These are phyloP conservation scores for Pinguiococcus pyrenoidosus DNA, from an alignment of 108 stramenopile species.

Conservation along the genomic window DNA sequence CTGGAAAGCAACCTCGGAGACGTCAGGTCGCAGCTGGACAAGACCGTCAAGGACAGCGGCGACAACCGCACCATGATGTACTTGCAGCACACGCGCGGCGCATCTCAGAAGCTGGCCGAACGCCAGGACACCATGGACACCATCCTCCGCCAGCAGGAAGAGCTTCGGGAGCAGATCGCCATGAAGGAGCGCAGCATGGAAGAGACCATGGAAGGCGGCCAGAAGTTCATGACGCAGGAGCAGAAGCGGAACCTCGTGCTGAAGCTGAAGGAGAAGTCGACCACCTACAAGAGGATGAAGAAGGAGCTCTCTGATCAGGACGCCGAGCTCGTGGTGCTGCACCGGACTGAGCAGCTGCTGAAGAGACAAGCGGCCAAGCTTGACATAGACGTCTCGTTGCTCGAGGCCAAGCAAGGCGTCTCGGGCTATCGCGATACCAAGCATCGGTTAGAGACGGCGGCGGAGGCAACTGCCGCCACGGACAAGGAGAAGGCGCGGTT, in stretches of 20 bases:
- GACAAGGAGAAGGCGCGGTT: constrained; percentile 51
- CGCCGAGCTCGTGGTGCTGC: constrained; percentile 32
- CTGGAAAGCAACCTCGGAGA: constrained; percentile 23
- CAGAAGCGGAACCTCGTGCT: constrained; percentile 26
- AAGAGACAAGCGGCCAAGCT: no score
- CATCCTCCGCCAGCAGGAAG: constrained; percentile 16
- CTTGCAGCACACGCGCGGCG: constrained; percentile 20
- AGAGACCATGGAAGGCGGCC: not conserved
- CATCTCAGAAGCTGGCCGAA: not conserved
- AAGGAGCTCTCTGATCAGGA: constrained; percentile 24
- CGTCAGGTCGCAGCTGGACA: constrained; percentile 22
- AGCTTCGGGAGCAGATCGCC: constrained; percentile 21
- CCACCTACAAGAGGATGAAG: constrained; percentile 22
- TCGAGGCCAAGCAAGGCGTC: constrained; percentile 56
- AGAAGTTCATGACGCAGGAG: constrained; percentile 12
- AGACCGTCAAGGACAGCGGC: constrained; percentile 8
- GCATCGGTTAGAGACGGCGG: constrained; percentile 33
- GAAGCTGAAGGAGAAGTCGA: constrained; percentile 30
- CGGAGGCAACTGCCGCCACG: constrained; percentile 42
- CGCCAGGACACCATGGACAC: constrained; percentile 4
- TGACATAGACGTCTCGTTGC: no score
- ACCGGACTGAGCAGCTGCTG: constrained; percentile 36
- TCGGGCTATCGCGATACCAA: constrained; percentile 46
- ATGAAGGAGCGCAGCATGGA: constrained; percentile 20
- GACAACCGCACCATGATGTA: constrained; percentile 27